Conservation (phyloP, 2,329 filamentous ascomycete species). For the Pseudopithomyces chartarum region DNA sequence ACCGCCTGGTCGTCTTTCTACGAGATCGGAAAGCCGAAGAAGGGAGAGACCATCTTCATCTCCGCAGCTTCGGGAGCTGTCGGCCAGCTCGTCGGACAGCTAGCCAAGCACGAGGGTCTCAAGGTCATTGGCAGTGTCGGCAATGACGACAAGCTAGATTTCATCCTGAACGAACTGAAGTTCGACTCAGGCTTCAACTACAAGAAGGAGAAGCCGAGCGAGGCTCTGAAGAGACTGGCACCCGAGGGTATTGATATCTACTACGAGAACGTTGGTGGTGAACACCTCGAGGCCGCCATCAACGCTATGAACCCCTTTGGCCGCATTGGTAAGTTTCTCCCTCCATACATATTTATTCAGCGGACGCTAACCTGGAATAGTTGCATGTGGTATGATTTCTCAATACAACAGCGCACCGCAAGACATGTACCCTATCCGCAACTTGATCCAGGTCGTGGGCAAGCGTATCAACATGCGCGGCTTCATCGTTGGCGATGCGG, state of each 20-base stretch:
- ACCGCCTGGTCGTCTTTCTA: slow-evolving; percentile 78
- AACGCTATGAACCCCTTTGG: slow-evolving; percentile 67
- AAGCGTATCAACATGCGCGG: slow-evolving; percentile 75
- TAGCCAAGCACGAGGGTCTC: slow-evolving; percentile 81
- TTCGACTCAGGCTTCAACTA: slow-evolving; percentile 86
- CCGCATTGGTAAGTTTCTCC: slow-evolving; percentile 61
- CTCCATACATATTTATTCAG: not conserved
- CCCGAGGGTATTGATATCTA: slow-evolving; percentile 83
- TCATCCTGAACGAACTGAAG: slow-evolving; percentile 69
- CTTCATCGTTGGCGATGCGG: slow-evolving; percentile 72
- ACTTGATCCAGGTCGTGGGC: slow-evolving; percentile 66
- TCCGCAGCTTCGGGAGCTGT: slow-evolving; percentile 81
- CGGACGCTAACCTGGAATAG: slow-evolving; percentile 18
- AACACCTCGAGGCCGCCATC: slow-evolving; percentile 72
- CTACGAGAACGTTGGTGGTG: slow-evolving; percentile 80
- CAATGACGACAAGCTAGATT: slow-evolving; percentile 78
- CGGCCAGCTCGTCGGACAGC: slow-evolving; percentile 80
- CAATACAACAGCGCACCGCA: slow-evolving; percentile 70
- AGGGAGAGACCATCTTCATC: slow-evolving; percentile 82
- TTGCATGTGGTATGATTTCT: slow-evolving; percentile 69
- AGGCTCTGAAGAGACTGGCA: slow-evolving; percentile 72
- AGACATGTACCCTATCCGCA: slow-evolving; percentile 69
- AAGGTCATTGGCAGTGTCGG: slow-evolving; percentile 81
- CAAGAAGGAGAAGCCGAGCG: slow-evolving; percentile 75
- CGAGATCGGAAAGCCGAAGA: slow-evolving; percentile 74